phyloP scores from a whole-genome alignment of 768 basidiomycete genomes.

The Podaxis rugospora region DNA sequence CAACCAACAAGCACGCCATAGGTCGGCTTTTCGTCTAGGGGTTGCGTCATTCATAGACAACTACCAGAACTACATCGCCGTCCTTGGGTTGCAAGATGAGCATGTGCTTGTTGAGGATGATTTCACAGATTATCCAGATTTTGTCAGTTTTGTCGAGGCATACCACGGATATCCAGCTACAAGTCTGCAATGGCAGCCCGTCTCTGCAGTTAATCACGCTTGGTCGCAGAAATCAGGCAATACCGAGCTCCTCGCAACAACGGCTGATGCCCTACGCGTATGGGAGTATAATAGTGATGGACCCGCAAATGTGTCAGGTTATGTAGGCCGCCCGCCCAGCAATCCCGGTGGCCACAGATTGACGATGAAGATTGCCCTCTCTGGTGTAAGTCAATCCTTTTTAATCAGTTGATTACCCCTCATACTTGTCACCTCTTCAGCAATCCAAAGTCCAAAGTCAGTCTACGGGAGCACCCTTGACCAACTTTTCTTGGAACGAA shows the following conservation, averaged over 20 bases:
- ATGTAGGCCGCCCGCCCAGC: constrained; percentile 61
- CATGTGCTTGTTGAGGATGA: constrained; percentile 85
- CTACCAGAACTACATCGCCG: constrained; percentile 75
- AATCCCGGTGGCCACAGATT: constrained; percentile 57
- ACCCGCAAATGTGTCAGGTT: constrained; percentile 50
- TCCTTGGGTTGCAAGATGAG: constrained; percentile 79
- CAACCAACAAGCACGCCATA: constrained; percentile 67
- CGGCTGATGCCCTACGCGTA: constrained; percentile 87
- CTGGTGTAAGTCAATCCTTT: constrained; percentile 56
- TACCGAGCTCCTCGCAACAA: constrained; percentile 88
- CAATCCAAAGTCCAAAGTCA: constrained; percentile 90
- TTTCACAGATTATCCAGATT: constrained; percentile 79
- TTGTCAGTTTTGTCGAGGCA: constrained; percentile 78
- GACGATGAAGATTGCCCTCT: constrained; percentile 70
- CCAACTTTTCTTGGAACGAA: constrained; percentile 97
- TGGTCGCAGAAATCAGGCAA: constrained; percentile 66
- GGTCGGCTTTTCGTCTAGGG: constrained; percentile 79
- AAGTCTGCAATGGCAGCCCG: constrained; percentile 90
- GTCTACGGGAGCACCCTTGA: constrained; percentile 83
- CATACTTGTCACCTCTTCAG: constrained; percentile 25
- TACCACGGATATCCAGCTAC: constrained; percentile 93
- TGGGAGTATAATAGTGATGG: constrained; percentile 84
- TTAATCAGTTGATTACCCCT: constrained; percentile 5
- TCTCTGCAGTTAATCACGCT: constrained; percentile 51
- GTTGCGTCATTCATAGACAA: constrained; percentile 85